Evolutionary conservation across 257 asterid species (phyloP), one percentile per base, ranked within the genome.

Genomic region (Fraxinus excelsior): DNA sequence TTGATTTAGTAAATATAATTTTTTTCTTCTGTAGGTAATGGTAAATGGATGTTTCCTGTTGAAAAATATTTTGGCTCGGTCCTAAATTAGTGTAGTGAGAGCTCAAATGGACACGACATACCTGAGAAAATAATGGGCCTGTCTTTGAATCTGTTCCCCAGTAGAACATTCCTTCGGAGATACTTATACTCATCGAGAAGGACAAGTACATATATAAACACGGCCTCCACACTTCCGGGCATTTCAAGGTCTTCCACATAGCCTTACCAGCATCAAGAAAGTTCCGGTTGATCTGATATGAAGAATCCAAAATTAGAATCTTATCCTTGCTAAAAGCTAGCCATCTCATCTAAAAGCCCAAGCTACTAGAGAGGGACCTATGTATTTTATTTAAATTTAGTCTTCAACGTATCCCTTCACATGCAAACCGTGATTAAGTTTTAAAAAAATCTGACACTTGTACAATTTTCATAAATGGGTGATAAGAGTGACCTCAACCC

Each of bases 111-210:
- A n/a, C n/a, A n/a, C 13, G 5, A 56, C 38, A 11, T 78, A 93
- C 98, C 98, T 93, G 85, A 25, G 99, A 84, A 71, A 96, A 96
- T 37, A 73, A 71, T 23, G 98, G 99, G 34, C 99, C 99, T 25
- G 69, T 89, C 60, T 83, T 40, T 19, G 97, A 74, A 87, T 96
- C 98, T 28, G 99, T 96, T 29, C 18, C 85, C 99, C 99, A 96
- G 79, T 90, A 96, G 87, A 96, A 96, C 97, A 91, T 82, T 14
- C 98, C 99, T 80, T 96, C 99, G 3, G 85, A 84, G 81, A 93
- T 84, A 66, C 86, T 87, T 31, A 96, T 82, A 82, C 95, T 85
- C 82, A 91, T 35, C 29, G 95, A 88, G 75, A 96, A 82, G 53
- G 97, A 93, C 66, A 96, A 66, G 83, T 89, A 96, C 99, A 96